A percentile compares a stretch with the other conserved stretches of the same genome.
These are phyloP conservation scores for Panicum virgatum DNA, from an alignment of 202 grass and related monocot species.

Conservation along the genomic window DNA sequence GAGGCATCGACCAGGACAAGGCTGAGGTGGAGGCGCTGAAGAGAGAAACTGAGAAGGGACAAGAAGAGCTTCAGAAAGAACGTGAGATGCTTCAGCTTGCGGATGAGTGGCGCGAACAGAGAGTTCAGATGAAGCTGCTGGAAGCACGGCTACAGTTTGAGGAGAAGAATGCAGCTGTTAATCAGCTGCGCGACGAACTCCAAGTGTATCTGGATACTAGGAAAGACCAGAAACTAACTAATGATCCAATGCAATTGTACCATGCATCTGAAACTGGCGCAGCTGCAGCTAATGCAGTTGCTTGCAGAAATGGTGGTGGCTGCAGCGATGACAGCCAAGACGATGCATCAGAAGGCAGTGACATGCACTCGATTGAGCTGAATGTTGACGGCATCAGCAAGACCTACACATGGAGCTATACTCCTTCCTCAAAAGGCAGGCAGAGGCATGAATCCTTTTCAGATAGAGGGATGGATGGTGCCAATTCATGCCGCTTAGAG, in stretches of 20 bases:
- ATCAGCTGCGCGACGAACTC: slow-evolving; percentile 67
- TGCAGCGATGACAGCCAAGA: slow-evolving; percentile 15
- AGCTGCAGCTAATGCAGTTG: not conserved
- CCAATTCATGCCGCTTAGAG: not conserved
- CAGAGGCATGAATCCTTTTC: slow-evolving; percentile 34
- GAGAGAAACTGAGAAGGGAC: slow-evolving; percentile 55
- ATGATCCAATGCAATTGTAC: not conserved
- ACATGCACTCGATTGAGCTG: slow-evolving; percentile 76
- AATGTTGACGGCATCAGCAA: slow-evolving; percentile 62
- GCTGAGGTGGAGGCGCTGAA: slow-evolving; percentile 53
- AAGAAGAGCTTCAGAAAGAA: slow-evolving; percentile 75
- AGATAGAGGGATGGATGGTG: slow-evolving; percentile 32
- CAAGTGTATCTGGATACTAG: slow-evolving; percentile 51
- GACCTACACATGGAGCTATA: slow-evolving; percentile 56
- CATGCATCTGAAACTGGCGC: slow-evolving; percentile 16
- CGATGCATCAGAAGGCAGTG: slow-evolving; percentile 49
- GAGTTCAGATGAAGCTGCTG: slow-evolving; percentile 90
- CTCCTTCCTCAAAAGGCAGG: slow-evolving; percentile 27
- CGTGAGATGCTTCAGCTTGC: slow-evolving; percentile 89
- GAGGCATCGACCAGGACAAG: slow-evolving; percentile 61
- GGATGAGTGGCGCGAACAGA: slow-evolving; percentile 80
- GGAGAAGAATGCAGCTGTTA: slow-evolving; percentile 78
- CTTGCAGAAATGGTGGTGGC: not conserved
- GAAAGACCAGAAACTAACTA: slow-evolving; percentile 15
- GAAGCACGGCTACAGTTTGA: slow-evolving; percentile 86